Conservation (phyloP, 768 basidiomycete species). For the Pholiota molesta region DNA sequence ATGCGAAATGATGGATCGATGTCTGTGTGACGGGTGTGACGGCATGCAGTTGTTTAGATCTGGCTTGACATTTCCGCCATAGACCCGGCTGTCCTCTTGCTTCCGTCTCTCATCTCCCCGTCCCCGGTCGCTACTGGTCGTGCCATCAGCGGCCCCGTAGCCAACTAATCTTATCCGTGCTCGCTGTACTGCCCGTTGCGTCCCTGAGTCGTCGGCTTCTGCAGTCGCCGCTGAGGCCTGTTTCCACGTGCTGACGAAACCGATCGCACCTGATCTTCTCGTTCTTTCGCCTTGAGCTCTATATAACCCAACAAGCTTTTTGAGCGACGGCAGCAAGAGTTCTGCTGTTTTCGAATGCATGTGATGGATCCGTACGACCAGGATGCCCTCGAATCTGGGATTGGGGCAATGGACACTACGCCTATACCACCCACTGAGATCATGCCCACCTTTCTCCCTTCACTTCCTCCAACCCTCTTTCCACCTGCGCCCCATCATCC, state of each 20-base stretch:
- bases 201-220: not conserved
- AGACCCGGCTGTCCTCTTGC: slow-evolving; percentile 16
- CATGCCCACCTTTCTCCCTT: too few species aligned
- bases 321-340: slow-evolving; percentile 8
- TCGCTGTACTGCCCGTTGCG: not conserved
- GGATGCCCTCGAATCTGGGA: slow-evolving; percentile 28
- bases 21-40: slow-evolving; percentile 24
- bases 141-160: not conserved
- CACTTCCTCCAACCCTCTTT: slow-evolving; percentile 17
- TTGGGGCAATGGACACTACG: slow-evolving; percentile 38
- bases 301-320: slow-evolving; percentile 2
- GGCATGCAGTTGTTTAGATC: slow-evolving; percentile 13
- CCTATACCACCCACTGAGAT: slow-evolving; percentile 26
- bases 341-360: slow-evolving; percentile 14
- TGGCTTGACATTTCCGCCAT: slow-evolving; percentile 20
- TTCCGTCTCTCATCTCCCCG: slow-evolving; percentile 11
- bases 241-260: slow-evolving; percentile 23
- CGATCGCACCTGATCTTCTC: slow-evolving; percentile 18
- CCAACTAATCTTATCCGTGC: slow-evolving; percentile 9
- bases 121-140: slow-evolving; percentile 6
- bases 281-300: slow-evolving; percentile 1
- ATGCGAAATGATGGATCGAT: slow-evolving; percentile 21
- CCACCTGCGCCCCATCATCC: slow-evolving; percentile 23
- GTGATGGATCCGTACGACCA: slow-evolving; percentile 35
- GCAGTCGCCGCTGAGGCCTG: not conserved